phyloP scores from a whole-genome alignment of 2,329 filamentous ascomycete species.

The Paecilomyces sp. region DNA sequence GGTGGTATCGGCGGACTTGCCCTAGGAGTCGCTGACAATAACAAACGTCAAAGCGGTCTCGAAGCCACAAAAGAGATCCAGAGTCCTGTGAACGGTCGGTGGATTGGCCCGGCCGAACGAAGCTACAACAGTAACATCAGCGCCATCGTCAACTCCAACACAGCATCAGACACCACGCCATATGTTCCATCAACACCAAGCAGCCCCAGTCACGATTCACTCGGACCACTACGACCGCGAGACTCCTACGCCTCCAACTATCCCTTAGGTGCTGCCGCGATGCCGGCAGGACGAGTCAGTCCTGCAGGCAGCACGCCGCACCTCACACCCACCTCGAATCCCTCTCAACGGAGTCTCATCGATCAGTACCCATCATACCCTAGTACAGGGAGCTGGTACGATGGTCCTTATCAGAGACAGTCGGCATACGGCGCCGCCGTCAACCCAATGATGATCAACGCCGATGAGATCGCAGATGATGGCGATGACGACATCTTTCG shows the following conservation, averaged over 20 bases:
- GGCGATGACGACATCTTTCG: conserved; percentile 74
- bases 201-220: conserved; percentile 9
- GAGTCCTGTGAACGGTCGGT: neutral
- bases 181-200: conserved; percentile 23
- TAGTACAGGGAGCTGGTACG: conserved; percentile 37
- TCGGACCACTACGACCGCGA: conserved; percentile 25
- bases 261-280: conserved; percentile 25
- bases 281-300: conserved; percentile 24
- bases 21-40: conserved; percentile 57
- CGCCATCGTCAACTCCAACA: neutral
- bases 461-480: conserved; percentile 75
- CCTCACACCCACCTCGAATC: conserved; percentile 13
- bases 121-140: conserved; percentile 4
- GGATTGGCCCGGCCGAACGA: neutral
- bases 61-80: conserved; percentile 49
- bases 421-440: conserved; percentile 46
- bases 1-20: conserved; percentile 65
- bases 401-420: conserved; percentile 62
- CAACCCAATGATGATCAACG: conserved; percentile 57
- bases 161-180: conserved; percentile 28
- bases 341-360: conserved; percentile 46
- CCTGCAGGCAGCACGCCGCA: conserved; percentile 25
- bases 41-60: conserved; percentile 58
- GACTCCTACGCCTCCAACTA: conserved; percentile 33
- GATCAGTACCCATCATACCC: conserved; percentile 27